Base-by-base conservation (phyloP, 2,329 filamentous ascomycete species). In the Ilyonectria sp. region DNA sequence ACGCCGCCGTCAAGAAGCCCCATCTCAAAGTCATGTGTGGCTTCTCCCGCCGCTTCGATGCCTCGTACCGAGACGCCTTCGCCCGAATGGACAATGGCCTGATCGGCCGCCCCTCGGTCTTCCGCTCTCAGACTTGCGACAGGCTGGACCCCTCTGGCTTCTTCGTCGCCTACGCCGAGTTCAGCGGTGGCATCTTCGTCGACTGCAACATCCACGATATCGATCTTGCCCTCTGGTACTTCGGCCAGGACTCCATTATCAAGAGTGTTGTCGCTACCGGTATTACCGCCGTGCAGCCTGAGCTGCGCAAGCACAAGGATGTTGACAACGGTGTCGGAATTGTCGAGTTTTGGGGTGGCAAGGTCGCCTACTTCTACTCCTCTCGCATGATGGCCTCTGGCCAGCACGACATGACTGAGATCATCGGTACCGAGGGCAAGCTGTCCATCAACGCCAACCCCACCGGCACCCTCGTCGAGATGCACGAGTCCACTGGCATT, bases 201-300 rank as follows among this genome's bases (percentile, higher is more conserved):
- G 91, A 93, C 82, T 91, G 89, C 81, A 89, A 87, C 58, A 89
- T 93, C 74, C 91, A 93, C 81, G 91, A 93, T 73, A 92, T 93
- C 54, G 78, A 80, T 57, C 74, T 80, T 33, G 74, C 78, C 0
- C 67, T 80, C 33, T 80, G 78, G 78, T 79, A 77, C 71, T 77
- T 80, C 43, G 76, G 75, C 47, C 73, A 79, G 40, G 75, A 80
- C 58, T 74, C 71, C 2, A 71, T 78, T 6, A 73, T 78, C 60
- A 79, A 79, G 69, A 77, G 71, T 44, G 75, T 78, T 4, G 69
- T 76, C 4, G 78, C 78, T 7, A 70, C 74, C 7, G 78, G 78
- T 4, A 79, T 79, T 65, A 76, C 72, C 17, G 77, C 77, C 8
- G 77, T 79, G 26, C 75, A 78, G 60, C 78, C 78, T 17, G 77